Base-by-base conservation (phyloP, 2,329 filamentous ascomycete genomes). In the Pyrenochaeta sp. region DNA sequence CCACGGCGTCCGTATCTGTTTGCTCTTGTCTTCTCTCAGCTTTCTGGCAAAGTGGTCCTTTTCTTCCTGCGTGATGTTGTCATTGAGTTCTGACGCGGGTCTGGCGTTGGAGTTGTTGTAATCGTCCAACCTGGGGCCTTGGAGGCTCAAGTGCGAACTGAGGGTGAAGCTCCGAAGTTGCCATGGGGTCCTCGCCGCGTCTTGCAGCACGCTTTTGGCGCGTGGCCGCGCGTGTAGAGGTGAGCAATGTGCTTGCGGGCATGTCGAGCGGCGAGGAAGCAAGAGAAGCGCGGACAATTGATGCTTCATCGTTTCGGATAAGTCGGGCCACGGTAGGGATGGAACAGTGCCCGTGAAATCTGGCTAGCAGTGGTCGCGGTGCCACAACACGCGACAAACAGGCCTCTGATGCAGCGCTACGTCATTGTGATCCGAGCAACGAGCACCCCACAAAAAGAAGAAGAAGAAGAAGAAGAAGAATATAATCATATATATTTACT, bases 1-100 rank as follows among this genome's bases (percentile, higher is more conserved):
- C 88, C 88, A 90, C 62, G 88, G 88, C 30, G 86, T 82, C 44
- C 84, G 79, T 43, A 84, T 78, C 58, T 88, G 87, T 54, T 83
- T 81, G 43, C 82, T 76, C 64, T 84, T 84, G 41, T 81, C 80
- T 51, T 76, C 73, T 44, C 71, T 67, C n/a, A 82, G 72, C 35
- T 74, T 68, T 45, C 63, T 68, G 11, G 75, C 72, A 60, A 78
- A 82, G 59, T 82, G 76, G 20, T 76, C 71, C 58, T 78, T 74
- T 63, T 83, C 81, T 52, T 79, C 78, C 41, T 75, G 58, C 1
- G 75, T 76, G 29, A 82, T 71, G 46, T 79, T 71, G 33, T 82
- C 75, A 51, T 78, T 76, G 31, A 81, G 63, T 11, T 80, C 67
- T 1, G 64, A 58, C 0, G 77, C 78, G 0, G 77, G 76, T 35